Evolutionary conservation across 129 eudicot species (phyloP).

Genomic region (Gnaphalium uliginosum): DNA sequence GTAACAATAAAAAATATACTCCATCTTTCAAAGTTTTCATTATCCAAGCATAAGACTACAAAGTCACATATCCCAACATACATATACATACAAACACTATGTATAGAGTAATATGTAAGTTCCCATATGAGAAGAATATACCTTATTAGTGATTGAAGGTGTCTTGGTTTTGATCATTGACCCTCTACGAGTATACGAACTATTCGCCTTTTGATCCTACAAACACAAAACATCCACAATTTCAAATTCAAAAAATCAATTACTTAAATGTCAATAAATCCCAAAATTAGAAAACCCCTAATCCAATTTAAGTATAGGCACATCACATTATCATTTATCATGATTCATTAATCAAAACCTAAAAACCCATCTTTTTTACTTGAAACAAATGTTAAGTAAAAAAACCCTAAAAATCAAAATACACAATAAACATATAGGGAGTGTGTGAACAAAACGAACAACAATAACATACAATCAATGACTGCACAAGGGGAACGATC

Average conservation of each 20-base stretch:
- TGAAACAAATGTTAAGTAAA: background rate
- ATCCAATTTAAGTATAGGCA: background rate
- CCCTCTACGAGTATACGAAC: slow-evolving; percentile 83
- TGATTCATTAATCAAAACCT: background rate
- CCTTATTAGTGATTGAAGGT: slow-evolving; percentile 81
- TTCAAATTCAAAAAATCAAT: slow-evolving; percentile 21
- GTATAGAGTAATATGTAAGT: background rate
- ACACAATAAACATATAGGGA: background rate
- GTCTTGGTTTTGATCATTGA: slow-evolving; percentile 87
- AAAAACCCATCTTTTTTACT: background rate
- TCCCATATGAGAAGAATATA: slow-evolving; percentile 27
- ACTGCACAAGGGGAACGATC: slow-evolving; percentile 94
- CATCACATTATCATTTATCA: background rate
- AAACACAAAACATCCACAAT: slow-evolving; percentile 22
- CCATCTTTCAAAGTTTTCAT: background rate
- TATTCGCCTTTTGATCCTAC: slow-evolving; percentile 74
- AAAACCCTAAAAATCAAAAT: background rate
- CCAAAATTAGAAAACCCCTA: background rate
- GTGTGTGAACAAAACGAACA: background rate
- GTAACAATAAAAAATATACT: background rate
- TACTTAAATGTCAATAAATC: background rate
- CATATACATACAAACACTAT: slow-evolving; percentile 1
- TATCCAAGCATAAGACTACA: slow-evolving; percentile 11
- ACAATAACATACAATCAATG: slow-evolving; percentile 60
- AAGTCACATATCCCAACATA: slow-evolving; percentile 15